Percentiles rank a stretch among this genome's conserved stretches.
phyloP scores from a whole-genome alignment of 2,329 filamentous ascomycete genomes.

The Talaromyces sp. region DNA sequence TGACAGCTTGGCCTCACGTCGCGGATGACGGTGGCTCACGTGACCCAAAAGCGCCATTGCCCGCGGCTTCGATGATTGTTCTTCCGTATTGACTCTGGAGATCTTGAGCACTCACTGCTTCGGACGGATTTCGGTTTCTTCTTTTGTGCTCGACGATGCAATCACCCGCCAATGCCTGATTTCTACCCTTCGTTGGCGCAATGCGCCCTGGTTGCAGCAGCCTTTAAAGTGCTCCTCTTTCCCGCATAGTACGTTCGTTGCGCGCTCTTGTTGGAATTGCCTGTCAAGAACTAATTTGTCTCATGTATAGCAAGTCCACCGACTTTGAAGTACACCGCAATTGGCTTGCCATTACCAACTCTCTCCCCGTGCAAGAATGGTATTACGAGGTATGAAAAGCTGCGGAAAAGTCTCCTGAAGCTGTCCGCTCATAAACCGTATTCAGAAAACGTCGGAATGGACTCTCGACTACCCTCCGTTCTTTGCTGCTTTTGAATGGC shows the following conservation, averaged over 20 bases:
- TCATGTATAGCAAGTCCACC: constrained; percentile 74
- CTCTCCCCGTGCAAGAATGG: constrained; percentile 80
- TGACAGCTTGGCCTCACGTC: constrained; percentile 18
- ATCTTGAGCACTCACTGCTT: not conserved
- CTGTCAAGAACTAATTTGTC: not conserved
- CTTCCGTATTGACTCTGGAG: too few relatives aligned
- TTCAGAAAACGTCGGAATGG: constrained; percentile 90
- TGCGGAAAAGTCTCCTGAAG: not conserved
- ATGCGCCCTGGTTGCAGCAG: constrained; percentile 77
- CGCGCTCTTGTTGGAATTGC: not conserved
- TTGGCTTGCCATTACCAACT: constrained; percentile 95
- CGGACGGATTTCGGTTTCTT: not conserved
- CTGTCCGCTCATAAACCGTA: not conserved
- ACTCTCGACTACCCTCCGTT: constrained; percentile 98
- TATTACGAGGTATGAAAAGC: constrained; percentile 69
- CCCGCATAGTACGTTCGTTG: constrained; percentile 76
- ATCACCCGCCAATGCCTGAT: constrained; percentile 59
- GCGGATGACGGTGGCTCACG: constrained; percentile 1
- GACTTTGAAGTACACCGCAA: constrained; percentile 99
- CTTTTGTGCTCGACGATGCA: constrained; percentile 17
- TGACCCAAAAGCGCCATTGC: not conserved
- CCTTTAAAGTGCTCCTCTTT: constrained; percentile 87
- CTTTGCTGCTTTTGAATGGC: constrained; percentile 96
- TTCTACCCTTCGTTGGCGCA: constrained; percentile 82
- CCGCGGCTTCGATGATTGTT: not conserved